Conservation (phyloP, 495 filamentous ascomycete species). For the Geoglossum glabrum region DNA sequence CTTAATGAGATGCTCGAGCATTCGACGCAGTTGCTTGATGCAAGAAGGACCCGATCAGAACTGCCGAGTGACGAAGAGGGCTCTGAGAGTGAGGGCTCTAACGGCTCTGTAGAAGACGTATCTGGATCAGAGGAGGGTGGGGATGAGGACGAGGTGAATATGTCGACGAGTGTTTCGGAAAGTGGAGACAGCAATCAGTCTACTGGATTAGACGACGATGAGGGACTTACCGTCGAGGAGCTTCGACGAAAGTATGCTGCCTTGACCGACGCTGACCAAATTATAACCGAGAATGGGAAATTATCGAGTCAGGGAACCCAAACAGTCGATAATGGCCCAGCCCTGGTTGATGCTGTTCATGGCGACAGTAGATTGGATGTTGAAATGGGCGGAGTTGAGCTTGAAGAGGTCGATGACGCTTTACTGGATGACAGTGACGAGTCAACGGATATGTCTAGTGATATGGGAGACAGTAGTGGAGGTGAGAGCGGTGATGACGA, state of each 20-base stretch:
- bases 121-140: conserved; percentile 27
- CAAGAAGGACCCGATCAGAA: conserved; percentile 22
- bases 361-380: conserved; percentile 2
- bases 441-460: conserved; percentile 78
- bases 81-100: conserved; percentile 24
- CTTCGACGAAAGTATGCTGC: conserved; percentile 60
- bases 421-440: conserved; percentile 59
- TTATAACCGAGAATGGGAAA: conserved; percentile 7
- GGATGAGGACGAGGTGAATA: conserved; percentile 32
- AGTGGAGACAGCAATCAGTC: conserved; percentile 27
- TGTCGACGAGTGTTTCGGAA: conserved; percentile 43
- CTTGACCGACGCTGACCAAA: conserved; percentile 22
- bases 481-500: conserved; percentile 25
- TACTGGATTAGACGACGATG: conserved; percentile 36
- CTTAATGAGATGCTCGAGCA: conserved; percentile 68
- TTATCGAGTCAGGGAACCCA: background rate
- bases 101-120: conserved; percentile 16
- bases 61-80: conserved; percentile 12
- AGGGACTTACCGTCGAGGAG: conserved; percentile 57
- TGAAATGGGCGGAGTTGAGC: conserved; percentile 18
- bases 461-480: conserved; percentile 50
- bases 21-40: conserved; percentile 35
- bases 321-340: background rate
- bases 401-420: conserved; percentile 47
- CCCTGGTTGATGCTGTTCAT: background rate